A percentile compares a stretch with the other conserved stretches of the same genome.
Evolutionary conservation across 805 yeast species (phyloP).

Genomic region (Maudiozyma turicensis): DNA sequence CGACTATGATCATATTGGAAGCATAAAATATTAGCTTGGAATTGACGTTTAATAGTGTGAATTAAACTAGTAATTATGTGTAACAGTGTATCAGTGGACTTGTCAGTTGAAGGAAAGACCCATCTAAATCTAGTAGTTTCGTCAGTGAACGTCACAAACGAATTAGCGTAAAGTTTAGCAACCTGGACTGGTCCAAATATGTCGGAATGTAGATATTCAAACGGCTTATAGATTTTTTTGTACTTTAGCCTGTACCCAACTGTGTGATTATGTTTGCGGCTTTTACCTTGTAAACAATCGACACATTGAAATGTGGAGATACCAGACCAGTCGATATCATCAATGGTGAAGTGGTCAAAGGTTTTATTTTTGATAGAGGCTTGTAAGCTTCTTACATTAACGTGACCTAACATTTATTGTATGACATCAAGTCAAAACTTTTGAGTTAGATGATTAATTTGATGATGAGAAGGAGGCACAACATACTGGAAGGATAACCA

Average conservation of each 20-base stretch:
- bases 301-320: background rate
- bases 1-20: background rate
- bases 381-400: background rate
- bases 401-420: background rate
- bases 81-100: background rate
- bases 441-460: background rate
- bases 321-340: background rate
- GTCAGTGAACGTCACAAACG: background rate
- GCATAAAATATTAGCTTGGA: background rate
- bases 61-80: background rate
- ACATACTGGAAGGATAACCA: no score
- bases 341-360: background rate
- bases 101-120: background rate
- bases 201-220: background rate
- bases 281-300: conserved; percentile 50
- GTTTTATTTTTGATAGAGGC: background rate
- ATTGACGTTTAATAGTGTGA: background rate
- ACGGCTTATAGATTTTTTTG: background rate
- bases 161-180: background rate
- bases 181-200: background rate
- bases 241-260: conserved; percentile 57
- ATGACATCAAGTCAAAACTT: background rate
- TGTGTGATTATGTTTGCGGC: conserved; percentile 46
- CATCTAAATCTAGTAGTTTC: background rate
- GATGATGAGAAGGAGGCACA: no score